Conservation (phyloP, 2,329 filamentous ascomycete genomes). For the Plenodomus tracheiphilus region DNA sequence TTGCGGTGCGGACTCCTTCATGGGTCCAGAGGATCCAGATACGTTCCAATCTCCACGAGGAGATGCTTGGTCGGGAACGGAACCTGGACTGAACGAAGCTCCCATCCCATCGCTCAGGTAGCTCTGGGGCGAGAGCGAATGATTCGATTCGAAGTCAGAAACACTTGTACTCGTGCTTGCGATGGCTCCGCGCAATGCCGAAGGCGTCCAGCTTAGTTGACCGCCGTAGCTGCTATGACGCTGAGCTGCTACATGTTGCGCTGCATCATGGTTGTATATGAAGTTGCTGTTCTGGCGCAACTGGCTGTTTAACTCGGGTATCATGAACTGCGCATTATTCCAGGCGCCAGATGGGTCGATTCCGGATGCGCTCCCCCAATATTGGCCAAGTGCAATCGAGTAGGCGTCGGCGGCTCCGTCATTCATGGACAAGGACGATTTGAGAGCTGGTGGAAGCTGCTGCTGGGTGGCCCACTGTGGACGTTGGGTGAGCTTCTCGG, state of each 20-base stretch:
- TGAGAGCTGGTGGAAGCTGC: not conserved
- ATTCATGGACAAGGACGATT: not conserved
- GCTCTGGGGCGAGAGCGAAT: slow-evolving; percentile 26
- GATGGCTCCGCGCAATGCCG: slow-evolving; percentile 1
- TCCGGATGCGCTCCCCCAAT: slow-evolving; percentile 2
- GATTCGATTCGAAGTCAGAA: slow-evolving; percentile 14
- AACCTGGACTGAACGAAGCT: slow-evolving; percentile 10
- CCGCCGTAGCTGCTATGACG: not conserved
- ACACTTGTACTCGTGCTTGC: slow-evolving; percentile 1
- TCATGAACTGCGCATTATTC: slow-evolving; percentile 9
- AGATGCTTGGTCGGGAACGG: slow-evolving; percentile 4
- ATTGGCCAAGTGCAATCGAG: not conserved
- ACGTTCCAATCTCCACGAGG: slow-evolving; percentile 5
- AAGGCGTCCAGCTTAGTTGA: slow-evolving; percentile 3
- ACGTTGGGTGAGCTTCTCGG: slow-evolving; percentile 4
- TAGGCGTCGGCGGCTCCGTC: not conserved
- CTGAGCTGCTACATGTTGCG: slow-evolving; percentile 10
- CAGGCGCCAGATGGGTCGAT: slow-evolving; percentile 2
- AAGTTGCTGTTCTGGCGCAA: slow-evolving; percentile 10
- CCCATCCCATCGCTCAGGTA: slow-evolving; percentile 17
- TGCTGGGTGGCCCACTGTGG: slow-evolving; percentile 12
- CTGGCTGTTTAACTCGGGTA: slow-evolving; percentile 7
- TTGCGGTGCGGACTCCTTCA: slow-evolving; percentile 6
- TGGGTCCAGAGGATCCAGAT: not conserved
- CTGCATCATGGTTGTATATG: slow-evolving; percentile 5